Percentiles rank a stretch among this genome's conserved stretches.
Evolutionary conservation across 495 filamentous ascomycete species (phyloP).

Genomic region (Penicillium canariense): DNA sequence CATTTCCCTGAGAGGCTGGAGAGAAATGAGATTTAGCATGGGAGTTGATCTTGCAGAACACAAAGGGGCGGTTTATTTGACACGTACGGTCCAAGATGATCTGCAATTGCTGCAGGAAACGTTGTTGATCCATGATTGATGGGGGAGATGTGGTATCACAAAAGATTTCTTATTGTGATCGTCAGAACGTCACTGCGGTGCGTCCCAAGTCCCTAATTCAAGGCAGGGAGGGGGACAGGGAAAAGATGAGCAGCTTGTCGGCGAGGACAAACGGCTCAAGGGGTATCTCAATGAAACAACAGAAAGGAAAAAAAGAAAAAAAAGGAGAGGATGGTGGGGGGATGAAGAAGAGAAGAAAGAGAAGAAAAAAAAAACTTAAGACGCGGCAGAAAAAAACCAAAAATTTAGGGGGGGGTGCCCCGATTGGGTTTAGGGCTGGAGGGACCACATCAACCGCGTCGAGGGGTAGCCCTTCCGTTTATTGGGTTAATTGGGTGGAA

Average conservation of each 20-base stretch:
- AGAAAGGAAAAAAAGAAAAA: constrained; percentile 21
- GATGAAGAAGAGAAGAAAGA: constrained; percentile 22
- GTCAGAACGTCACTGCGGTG: constrained; percentile 7
- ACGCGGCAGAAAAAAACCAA: constrained; percentile 27
- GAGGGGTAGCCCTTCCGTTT: not conserved
- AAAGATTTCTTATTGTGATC: not conserved
- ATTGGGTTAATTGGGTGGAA: not conserved
- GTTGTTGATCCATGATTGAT: constrained; percentile 67
- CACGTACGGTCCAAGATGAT: constrained; percentile 71
- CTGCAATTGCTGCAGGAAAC: constrained; percentile 70
- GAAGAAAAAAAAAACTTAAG: constrained; percentile 21
- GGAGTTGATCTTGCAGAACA: not conserved
- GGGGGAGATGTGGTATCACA: constrained; percentile 13
- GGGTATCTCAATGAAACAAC: constrained; percentile 38
- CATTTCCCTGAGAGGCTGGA: constrained; percentile 46
- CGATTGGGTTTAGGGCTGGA: constrained; percentile 19
- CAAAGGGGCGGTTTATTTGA: not conserved
- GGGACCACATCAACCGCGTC: constrained; percentile 1
- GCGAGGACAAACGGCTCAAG: constrained; percentile 35
- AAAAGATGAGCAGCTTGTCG: constrained; percentile 35
- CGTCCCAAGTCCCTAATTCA: constrained; percentile 26
- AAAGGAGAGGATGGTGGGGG: constrained; percentile 22
- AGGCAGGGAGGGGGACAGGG: constrained; percentile 16
- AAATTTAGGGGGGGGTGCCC: constrained; percentile 17
- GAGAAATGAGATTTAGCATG: constrained; percentile 15